These are phyloP conservation scores for Forsythia suspensa DNA, from an alignment of 257 asterid species.

Conservation along the genomic window DNA sequence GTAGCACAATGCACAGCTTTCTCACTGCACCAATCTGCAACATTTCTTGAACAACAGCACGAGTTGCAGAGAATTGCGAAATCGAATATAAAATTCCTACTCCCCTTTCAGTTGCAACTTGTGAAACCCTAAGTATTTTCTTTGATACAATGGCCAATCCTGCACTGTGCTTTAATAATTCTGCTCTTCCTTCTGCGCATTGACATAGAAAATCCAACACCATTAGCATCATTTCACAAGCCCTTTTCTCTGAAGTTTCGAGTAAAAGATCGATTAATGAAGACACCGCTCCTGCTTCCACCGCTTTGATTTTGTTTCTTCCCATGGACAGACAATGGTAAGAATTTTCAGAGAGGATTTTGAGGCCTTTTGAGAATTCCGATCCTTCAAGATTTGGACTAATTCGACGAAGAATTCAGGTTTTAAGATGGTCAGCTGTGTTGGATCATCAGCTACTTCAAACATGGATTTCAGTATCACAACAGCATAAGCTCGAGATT, in stretches of 20 bases:
- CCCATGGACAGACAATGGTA: conserved; percentile 42
- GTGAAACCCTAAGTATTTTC: conserved; percentile 79
- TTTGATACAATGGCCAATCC: conserved; percentile 81
- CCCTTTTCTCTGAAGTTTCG: conserved; percentile 43
- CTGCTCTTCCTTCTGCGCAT: conserved; percentile 87
- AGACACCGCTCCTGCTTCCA: conserved; percentile 47
- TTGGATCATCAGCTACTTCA: conserved; percentile 47
- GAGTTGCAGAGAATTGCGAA: conserved; percentile 52
- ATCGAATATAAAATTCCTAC: conserved; percentile 66
- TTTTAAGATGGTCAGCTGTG: conserved; percentile 19
- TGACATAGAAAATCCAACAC: conserved; percentile 65
- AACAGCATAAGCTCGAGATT: conserved; percentile 58
- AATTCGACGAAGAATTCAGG: conserved; percentile 44
- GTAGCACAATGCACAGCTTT: conserved; percentile 65
- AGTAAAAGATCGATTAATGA: conserved; percentile 53
- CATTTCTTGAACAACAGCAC: conserved; percentile 61
- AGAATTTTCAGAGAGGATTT: conserved; percentile 51
- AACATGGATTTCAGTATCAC: conserved; percentile 49
- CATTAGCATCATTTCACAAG: conserved; percentile 44
- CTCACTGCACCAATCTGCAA: conserved; percentile 66
- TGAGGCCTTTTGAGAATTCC: conserved; percentile 44
- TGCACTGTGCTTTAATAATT: conserved; percentile 62
- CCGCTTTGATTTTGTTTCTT: conserved; percentile 61
- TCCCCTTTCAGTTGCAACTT: conserved; percentile 59
- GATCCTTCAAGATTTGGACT: conserved; percentile 42